These are phyloP conservation scores for Saccharomyces hybrid DNA, from an alignment of 1,139 yeast genomes.

Conservation along the genomic window DNA sequence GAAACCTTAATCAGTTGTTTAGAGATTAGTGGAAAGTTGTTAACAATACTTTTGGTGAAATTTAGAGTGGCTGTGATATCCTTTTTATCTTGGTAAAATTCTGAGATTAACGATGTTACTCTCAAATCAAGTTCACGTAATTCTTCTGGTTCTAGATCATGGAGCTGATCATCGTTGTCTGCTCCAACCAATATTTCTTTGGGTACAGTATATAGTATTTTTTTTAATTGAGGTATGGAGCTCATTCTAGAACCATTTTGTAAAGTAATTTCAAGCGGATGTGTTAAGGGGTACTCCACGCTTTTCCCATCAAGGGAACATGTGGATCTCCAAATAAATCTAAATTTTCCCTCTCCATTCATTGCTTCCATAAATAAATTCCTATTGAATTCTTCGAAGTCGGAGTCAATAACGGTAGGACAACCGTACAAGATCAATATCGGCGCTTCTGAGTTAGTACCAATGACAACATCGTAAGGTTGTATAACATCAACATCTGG, in stretches of 20 bases:
- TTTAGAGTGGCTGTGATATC: conserved; percentile 30
- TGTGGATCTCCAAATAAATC: conserved; percentile 70
- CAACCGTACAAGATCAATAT: conserved; percentile 42
- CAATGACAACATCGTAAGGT: conserved; percentile 20
- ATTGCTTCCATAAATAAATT: conserved; percentile 52
- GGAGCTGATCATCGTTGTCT: conserved; percentile 29
- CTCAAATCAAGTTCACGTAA: conserved; percentile 39
- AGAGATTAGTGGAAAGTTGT: conserved; percentile 47
- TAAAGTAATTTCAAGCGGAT: conserved; percentile 3
- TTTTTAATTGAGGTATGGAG: neutral
- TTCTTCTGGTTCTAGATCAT: conserved; percentile 32
- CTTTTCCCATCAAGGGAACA: conserved; percentile 10
- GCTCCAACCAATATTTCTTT: conserved; percentile 2
- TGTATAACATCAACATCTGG: conserved; percentile 12
- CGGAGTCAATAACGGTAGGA: conserved; percentile 41
- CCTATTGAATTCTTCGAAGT: conserved; percentile 50
- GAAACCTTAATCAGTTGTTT: conserved; percentile 16
- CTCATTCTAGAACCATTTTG: neutral
- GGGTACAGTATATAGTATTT: neutral
- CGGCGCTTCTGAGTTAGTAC: conserved; percentile 25
- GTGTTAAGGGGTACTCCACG: neutral
- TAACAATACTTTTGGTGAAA: conserved; percentile 35
- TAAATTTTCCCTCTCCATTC: conserved; percentile 47
- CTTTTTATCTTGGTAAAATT: conserved; percentile 22
- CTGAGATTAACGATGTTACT: conserved; percentile 39